Percentiles rank a stretch among this genome's conserved stretches.
These are phyloP conservation scores for Ophiostoma montium DNA, from an alignment of 2,329 filamentous ascomycete species.

Conservation along the genomic window DNA sequence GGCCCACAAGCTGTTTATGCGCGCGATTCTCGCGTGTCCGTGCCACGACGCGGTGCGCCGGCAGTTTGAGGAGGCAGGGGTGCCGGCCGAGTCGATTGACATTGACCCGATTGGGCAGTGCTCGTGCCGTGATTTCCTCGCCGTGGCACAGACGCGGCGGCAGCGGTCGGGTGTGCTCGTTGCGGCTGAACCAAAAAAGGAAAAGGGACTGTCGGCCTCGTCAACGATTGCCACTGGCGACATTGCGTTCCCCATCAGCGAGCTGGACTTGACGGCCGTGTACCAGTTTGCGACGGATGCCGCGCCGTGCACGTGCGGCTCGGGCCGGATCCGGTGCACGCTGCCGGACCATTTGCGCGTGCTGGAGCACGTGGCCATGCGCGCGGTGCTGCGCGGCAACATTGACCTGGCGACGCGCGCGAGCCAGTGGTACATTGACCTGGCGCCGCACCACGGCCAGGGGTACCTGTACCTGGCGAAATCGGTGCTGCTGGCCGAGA, in stretches of 20 bases:
- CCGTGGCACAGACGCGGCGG: constrained; percentile 7
- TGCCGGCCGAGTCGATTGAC: not conserved
- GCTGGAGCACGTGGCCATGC: constrained; percentile 4
- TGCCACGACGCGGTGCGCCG: constrained; percentile 3
- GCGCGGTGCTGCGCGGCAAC: not conserved
- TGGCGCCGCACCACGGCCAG: constrained; percentile 7
- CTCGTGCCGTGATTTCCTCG: constrained; percentile 13
- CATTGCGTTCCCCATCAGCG: not conserved
- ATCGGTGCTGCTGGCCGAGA: not conserved
- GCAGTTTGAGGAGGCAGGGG: constrained; percentile 6
- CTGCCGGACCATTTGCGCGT: constrained; percentile 4
- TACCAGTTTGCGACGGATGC: constrained; percentile 2
- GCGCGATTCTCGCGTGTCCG: constrained; percentile 8
- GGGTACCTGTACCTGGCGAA: constrained; percentile 13
- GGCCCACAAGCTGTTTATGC: not conserved
- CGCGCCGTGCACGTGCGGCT: constrained; percentile 9
- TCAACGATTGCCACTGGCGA: no score
- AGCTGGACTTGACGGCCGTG: constrained; percentile 11
- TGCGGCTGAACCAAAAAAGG: no score
- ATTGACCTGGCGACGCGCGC: not conserved
- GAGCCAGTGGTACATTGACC: constrained; percentile 9
- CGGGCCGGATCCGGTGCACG: constrained; percentile 7
- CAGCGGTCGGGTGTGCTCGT: not conserved
- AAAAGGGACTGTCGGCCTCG: no score
- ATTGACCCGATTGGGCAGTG: constrained; percentile 10